phyloP scores from a whole-genome alignment of 2,329 filamentous ascomycete species.

The Colletotrichum destructivum region DNA sequence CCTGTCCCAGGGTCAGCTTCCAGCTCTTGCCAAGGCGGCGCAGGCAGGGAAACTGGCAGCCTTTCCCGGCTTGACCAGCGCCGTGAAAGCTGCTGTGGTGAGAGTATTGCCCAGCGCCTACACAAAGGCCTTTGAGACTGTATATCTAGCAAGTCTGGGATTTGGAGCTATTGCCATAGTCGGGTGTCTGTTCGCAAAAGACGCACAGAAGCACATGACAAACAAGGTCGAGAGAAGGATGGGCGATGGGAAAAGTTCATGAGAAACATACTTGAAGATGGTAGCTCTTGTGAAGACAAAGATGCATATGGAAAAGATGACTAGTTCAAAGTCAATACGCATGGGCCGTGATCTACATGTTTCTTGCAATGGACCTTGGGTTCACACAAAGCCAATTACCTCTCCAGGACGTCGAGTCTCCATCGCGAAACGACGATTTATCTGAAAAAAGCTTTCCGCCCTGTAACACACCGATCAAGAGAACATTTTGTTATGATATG shows the following conservation, averaged over 20 bases:
- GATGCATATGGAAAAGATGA: background rate
- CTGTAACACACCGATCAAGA: too few species aligned
- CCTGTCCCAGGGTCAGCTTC: slow-evolving; percentile 50
- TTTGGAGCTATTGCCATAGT: slow-evolving; percentile 57
- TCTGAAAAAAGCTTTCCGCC: too few species aligned
- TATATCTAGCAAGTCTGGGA: slow-evolving; percentile 56
- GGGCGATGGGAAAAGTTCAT: slow-evolving; percentile 41
- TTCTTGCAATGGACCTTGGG: too few species aligned
- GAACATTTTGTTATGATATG: too few species aligned
- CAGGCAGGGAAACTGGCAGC: slow-evolving; percentile 51
- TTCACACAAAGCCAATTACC: too few species aligned
- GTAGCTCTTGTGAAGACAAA: rapidly evolving
- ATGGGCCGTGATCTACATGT: too few species aligned
- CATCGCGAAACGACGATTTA: too few species aligned
- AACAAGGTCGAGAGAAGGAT: slow-evolving; percentile 54
- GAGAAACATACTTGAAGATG: background rate
- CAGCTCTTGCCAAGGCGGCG: slow-evolving; percentile 53
- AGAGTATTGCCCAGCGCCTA: slow-evolving; percentile 53
- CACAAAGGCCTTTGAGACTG: slow-evolving; percentile 57
- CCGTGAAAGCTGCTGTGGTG: slow-evolving; percentile 50
- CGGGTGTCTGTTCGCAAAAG: slow-evolving; percentile 53
- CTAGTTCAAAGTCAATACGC: too few species aligned
- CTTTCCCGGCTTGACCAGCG: slow-evolving; percentile 51
- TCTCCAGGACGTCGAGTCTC: too few species aligned
- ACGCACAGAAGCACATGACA: slow-evolving; percentile 53